Percentiles rank a stretch among this genome's conserved stretches.
Evolutionary conservation across 1,284 basidiomycete genomes (phyloP).

Genomic region (Microbotryum saponariae): DNA sequence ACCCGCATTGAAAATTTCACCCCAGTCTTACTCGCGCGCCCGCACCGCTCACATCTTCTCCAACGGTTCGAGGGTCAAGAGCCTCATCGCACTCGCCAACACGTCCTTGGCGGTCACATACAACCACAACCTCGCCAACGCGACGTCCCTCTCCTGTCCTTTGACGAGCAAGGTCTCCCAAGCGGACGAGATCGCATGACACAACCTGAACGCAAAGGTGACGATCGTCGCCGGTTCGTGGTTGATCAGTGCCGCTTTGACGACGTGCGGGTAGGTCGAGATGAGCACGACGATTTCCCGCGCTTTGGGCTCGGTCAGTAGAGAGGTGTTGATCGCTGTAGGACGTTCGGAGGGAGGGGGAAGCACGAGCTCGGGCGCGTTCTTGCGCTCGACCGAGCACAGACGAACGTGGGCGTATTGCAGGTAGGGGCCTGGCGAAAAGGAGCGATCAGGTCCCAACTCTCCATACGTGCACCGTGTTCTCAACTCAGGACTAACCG

Average conservation of each 20-base stretch:
- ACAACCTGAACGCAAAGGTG: conserved; percentile 47
- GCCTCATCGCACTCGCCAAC: conserved; percentile 71
- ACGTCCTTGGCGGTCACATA: conserved; percentile 85
- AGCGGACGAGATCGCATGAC: conserved; percentile 72
- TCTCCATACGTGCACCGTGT: too few species aligned
- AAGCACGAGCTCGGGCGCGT: conserved; percentile 65
- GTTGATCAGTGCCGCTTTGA: conserved; percentile 72
- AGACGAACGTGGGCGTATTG: conserved; percentile 96
- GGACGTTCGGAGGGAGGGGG: conserved; percentile 59
- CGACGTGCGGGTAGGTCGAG: conserved; percentile 82
- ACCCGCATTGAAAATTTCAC: too few species aligned
- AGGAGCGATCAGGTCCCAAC: too few species aligned
- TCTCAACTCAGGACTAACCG: conserved; percentile 46
- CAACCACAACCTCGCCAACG: conserved; percentile 80
- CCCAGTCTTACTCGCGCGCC: not conserved
- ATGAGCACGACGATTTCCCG: conserved; percentile 81
- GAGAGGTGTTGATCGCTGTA: conserved; percentile 58
- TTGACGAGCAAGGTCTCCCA: conserved; percentile 83
- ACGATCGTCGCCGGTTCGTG: conserved; percentile 86
- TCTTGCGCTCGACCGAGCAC: conserved; percentile 86
- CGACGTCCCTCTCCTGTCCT: conserved; percentile 61
- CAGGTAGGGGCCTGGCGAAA: conserved; percentile 56
- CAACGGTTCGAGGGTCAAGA: conserved; percentile 80
- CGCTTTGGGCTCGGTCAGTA: conserved; percentile 66
- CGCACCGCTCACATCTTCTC: conserved; percentile 69